Evolutionary conservation across 176 grass and related monocot genomes (phyloP).

Genomic region (Aegilops speltoides): DNA sequence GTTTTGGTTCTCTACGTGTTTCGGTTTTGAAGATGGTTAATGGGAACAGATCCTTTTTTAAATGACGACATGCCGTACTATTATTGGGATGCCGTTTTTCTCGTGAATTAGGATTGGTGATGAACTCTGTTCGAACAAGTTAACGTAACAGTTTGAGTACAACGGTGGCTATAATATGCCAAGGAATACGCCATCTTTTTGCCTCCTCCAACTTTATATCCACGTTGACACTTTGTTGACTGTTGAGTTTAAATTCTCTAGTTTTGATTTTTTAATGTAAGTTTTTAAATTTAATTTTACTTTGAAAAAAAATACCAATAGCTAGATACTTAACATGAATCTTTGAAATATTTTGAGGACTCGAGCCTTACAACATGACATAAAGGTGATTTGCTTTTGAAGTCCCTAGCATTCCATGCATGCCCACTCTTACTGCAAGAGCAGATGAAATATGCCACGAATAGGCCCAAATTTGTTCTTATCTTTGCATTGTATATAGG

Average conservation of each 20-base stretch:
- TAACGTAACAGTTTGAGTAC: background rate
- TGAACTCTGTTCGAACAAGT: background rate
- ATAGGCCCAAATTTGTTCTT: conserved; percentile 21
- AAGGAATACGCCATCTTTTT: conserved; percentile 28
- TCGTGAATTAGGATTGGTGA: background rate
- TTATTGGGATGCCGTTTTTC: background rate
- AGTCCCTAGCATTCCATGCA: background rate
- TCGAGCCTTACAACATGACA: background rate
- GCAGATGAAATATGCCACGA: conserved; percentile 36
- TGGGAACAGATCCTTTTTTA: background rate
- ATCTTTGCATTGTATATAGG: conserved; percentile 27
- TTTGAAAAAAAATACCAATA: background rate
- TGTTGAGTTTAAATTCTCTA: background rate
- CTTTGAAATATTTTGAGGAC: background rate
- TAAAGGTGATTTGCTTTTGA: conserved; percentile 23
- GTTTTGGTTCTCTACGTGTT: conserved; percentile 23
- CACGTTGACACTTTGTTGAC: background rate
- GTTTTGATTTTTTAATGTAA: background rate
- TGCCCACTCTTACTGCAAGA: conserved; percentile 4
- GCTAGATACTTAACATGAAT: background rate
- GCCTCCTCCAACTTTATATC: background rate
- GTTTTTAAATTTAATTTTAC: background rate
- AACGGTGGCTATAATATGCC: conserved; percentile 3
- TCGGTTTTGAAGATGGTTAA: conserved; percentile 24
- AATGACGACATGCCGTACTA: background rate